phyloP scores from a whole-genome alignment of 805 yeast genomes.

The Zygosaccharomyces rouxii region DNA sequence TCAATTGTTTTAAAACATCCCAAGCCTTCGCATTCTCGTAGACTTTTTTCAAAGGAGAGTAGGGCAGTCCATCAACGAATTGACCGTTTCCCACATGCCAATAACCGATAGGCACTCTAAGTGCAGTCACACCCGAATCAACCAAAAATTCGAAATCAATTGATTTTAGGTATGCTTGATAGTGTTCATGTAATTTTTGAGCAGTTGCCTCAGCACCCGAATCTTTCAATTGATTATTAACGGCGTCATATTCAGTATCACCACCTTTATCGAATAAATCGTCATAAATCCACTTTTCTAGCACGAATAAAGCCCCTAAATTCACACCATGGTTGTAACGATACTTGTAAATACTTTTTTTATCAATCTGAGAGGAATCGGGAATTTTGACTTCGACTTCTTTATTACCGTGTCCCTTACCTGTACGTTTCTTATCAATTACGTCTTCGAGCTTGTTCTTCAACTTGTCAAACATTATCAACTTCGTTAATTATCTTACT shows the following conservation, averaged over 20 bases:
- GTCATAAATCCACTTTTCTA: slow-evolving; percentile 75
- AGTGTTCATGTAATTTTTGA: slow-evolving; percentile 55
- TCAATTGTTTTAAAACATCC: slow-evolving; percentile 51
- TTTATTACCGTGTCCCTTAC: background rate
- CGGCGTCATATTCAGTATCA: slow-evolving; percentile 71
- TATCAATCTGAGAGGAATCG: slow-evolving; percentile 35
- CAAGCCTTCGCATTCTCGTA: slow-evolving; percentile 64
- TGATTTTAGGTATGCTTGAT: slow-evolving; percentile 56
- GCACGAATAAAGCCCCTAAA: slow-evolving; percentile 73
- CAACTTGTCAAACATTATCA: slow-evolving; percentile 22
- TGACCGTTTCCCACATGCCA: slow-evolving; percentile 74
- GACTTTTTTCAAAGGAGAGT: slow-evolving; percentile 48
- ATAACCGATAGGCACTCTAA: slow-evolving; percentile 87
- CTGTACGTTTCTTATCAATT: slow-evolving; percentile 7
- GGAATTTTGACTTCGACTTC: slow-evolving; percentile 34
- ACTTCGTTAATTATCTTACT: background rate
- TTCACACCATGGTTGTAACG: slow-evolving; percentile 78
- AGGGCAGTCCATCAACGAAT: slow-evolving; percentile 55
- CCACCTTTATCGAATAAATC: slow-evolving; percentile 56
- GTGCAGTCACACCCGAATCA: slow-evolving; percentile 62
- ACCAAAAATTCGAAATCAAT: slow-evolving; percentile 78
- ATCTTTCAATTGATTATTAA: slow-evolving; percentile 43
- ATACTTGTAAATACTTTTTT: slow-evolving; percentile 49
- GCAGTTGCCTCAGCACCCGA: slow-evolving; percentile 54
- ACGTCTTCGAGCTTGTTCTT: slow-evolving; percentile 22